These are phyloP conservation scores for Boeremia exigua DNA, from an alignment of 2,329 filamentous ascomycete species.

Conservation along the genomic window DNA sequence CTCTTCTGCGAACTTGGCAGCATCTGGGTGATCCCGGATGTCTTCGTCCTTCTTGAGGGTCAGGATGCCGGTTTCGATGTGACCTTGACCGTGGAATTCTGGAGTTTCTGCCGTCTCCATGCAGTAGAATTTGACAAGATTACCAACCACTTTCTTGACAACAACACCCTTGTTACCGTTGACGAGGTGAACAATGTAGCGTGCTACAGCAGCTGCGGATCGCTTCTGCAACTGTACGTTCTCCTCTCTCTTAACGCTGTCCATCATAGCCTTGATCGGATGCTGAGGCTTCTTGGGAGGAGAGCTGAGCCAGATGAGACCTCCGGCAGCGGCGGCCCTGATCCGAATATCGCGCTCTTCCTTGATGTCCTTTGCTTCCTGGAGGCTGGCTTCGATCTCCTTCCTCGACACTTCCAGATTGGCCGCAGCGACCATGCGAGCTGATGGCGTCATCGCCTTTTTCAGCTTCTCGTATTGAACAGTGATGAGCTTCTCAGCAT, in stretches of 20 bases:
- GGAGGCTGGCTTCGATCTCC: slow-evolving; percentile 73
- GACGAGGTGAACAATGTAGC: slow-evolving; percentile 85
- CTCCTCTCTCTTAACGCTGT: slow-evolving; percentile 94
- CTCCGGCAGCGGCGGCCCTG: slow-evolving; percentile 83
- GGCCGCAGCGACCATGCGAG: slow-evolving; percentile 82
- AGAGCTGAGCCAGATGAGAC: slow-evolving; percentile 83
- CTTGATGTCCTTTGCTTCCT: slow-evolving; percentile 80
- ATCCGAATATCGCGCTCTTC: slow-evolving; percentile 84
- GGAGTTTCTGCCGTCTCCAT: slow-evolving; percentile 97
- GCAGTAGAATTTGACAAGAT: slow-evolving; percentile 96
- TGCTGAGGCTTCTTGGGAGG: slow-evolving; percentile 92
- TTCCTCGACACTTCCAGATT: slow-evolving; percentile 78
- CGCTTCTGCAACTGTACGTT: slow-evolving; percentile 86
- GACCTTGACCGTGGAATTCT: slow-evolving; percentile 84
- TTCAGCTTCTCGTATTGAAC: slow-evolving; percentile 88
- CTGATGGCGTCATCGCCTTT: slow-evolving; percentile 85
- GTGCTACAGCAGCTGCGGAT: slow-evolving; percentile 83
- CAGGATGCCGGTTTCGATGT: slow-evolving; percentile 79
- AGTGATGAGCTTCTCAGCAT: slow-evolving; percentile 85
- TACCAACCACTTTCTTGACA: slow-evolving; percentile 94
- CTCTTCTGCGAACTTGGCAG: slow-evolving; percentile 86
- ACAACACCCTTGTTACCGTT: slow-evolving; percentile 79
- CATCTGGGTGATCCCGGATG: slow-evolving; percentile 88
- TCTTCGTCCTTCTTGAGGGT: slow-evolving; percentile 98
- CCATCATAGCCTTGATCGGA: slow-evolving; percentile 97